These are phyloP conservation scores for Pseudogymnoascus sp. DNA, from an alignment of 2,329 filamentous ascomycete genomes.

Conservation along the genomic window DNA sequence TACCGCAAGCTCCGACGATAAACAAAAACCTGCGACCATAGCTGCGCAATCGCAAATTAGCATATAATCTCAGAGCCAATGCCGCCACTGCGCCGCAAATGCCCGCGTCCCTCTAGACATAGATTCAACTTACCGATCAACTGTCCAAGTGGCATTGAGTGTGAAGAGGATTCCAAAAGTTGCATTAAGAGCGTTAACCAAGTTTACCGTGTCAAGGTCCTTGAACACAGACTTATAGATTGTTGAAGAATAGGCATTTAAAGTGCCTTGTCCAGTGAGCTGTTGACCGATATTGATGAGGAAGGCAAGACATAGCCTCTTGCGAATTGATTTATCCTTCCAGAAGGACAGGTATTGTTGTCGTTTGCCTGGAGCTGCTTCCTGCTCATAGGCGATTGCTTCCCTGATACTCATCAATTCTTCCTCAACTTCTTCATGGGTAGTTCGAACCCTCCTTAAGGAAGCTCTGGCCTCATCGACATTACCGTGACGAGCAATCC, in stretches of 20 bases:
- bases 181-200: constrained; percentile 64
- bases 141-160: constrained; percentile 60
- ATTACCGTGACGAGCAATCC: constrained; percentile 26
- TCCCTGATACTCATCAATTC: constrained; percentile 56
- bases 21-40: constrained; percentile 58
- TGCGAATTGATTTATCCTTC: constrained; percentile 59
- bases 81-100: background rate
- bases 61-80: background rate
- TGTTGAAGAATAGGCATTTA: constrained; percentile 61
- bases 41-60: background rate
- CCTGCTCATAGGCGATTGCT: constrained; percentile 61
- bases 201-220: constrained; percentile 47
- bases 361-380: constrained; percentile 47
- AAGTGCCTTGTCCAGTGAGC: constrained; percentile 59
- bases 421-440: constrained; percentile 56
- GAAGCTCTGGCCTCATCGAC: constrained; percentile 48
- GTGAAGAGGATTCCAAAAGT: constrained; percentile 64
- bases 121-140: constrained; percentile 46
- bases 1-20: constrained; percentile 56
- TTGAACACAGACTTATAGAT: constrained; percentile 63
- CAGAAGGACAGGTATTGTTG: constrained; percentile 54
- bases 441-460: constrained; percentile 51
- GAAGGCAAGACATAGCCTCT: constrained; percentile 54
- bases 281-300: constrained; percentile 62
- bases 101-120: background rate